Percentiles rank a stretch among this genome's conserved stretches.
Evolutionary conservation across 805 yeast species (phyloP).

Genomic region (Torulaspora maleeae): DNA sequence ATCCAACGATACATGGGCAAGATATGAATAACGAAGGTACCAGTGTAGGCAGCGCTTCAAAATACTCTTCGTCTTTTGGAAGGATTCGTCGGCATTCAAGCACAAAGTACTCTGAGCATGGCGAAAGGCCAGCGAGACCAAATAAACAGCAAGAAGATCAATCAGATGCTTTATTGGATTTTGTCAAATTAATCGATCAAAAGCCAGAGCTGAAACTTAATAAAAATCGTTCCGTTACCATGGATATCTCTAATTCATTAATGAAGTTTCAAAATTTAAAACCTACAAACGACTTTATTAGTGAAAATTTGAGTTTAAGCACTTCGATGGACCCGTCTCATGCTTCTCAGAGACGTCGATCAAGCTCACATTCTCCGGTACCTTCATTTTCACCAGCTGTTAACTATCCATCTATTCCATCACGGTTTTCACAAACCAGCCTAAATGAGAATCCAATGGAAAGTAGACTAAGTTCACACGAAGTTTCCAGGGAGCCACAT

Average conservation of each 20-base stretch:
- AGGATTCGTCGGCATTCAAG: conserved; percentile 54
- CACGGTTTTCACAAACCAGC: conserved; percentile 29
- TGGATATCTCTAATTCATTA: conserved; percentile 42
- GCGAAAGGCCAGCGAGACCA: conserved; percentile 20
- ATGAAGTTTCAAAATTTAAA: conserved; percentile 49
- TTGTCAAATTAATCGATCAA: conserved; percentile 65
- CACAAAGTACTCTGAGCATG: conserved; percentile 34
- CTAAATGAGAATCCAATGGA: conserved; percentile 8
- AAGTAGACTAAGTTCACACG: conserved; percentile 16
- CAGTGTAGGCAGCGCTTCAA: conserved; percentile 44
- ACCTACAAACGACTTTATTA: conserved; percentile 49
- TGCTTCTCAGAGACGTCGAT: conserved; percentile 19
- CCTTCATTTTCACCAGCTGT: conserved; percentile 30
- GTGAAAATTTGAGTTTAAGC: conserved; percentile 54
- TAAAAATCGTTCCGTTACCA: conserved; percentile 16
- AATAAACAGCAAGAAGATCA: conserved; percentile 32
- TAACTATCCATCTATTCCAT: conserved; percentile 30
- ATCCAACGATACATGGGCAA: conserved; percentile 20
- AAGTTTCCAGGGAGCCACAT: background rate
- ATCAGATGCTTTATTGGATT: conserved; percentile 53
- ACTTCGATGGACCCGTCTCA: conserved; percentile 31
- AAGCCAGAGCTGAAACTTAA: conserved; percentile 46
- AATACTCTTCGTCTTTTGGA: conserved; percentile 69
- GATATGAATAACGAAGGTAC: conserved; percentile 30
- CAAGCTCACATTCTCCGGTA: conserved; percentile 36